A percentile compares a stretch with the other conserved stretches of the same genome.
Conservation (phyloP, 208 protist species). For the Crithidia expoeki region DNA sequence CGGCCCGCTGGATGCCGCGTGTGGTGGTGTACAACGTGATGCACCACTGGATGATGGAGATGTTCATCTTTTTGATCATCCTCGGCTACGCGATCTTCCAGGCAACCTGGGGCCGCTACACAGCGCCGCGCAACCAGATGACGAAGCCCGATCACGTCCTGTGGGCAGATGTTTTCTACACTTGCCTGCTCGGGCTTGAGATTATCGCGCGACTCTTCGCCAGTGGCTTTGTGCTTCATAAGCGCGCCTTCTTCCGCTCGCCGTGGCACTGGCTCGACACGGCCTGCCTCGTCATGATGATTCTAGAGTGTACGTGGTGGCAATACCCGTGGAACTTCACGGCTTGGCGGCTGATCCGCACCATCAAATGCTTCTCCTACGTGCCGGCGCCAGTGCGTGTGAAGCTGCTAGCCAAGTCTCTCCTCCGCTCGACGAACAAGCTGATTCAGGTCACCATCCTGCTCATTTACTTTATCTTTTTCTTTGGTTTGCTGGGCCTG, state of each 20-base stretch:
- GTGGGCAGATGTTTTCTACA: conserved; percentile 91
- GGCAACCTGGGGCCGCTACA: conserved; percentile 77
- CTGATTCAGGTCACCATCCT: conserved; percentile 74
- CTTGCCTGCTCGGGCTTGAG: conserved; percentile 80
- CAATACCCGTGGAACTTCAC: conserved; percentile 85
- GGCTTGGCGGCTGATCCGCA: conserved; percentile 84
- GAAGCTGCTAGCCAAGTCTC: conserved; percentile 88
- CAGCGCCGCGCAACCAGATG: conserved; percentile 35
- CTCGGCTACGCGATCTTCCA: conserved; percentile 87
- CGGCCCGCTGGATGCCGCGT: conserved; percentile 76
- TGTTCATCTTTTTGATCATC: conserved; percentile 76
- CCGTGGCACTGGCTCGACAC: conserved; percentile 93
- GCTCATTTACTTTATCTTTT: conserved; percentile 86
- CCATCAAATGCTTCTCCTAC: conserved; percentile 83
- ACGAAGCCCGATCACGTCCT: conserved; percentile 70
- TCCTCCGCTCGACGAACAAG: conserved; percentile 80
- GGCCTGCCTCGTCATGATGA: conserved; percentile 81
- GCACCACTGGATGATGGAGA: conserved; percentile 90
- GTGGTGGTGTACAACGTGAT: conserved; percentile 91
- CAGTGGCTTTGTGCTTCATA: conserved; percentile 77
- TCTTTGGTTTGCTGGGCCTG: conserved; percentile 87
- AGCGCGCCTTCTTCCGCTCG: conserved; percentile 87
- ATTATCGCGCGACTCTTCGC: conserved; percentile 85
- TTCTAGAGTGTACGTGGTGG: conserved; percentile 79
- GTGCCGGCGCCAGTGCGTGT: conserved; percentile 73